phyloP scores from a whole-genome alignment of 2,329 filamentous ascomycete species.

The Fusarium siculi region DNA sequence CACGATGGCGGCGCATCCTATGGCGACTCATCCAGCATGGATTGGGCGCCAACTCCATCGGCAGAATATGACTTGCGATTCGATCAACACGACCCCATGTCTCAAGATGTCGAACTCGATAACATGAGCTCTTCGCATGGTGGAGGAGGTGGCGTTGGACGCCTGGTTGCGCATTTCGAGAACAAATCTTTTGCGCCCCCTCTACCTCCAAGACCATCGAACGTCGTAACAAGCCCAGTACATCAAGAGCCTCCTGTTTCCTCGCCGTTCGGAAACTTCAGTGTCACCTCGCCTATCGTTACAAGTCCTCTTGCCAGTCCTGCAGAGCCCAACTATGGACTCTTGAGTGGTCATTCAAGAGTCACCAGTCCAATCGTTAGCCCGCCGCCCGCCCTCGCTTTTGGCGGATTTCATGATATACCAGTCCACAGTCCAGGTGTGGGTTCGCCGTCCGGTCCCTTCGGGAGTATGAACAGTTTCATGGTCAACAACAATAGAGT shows the following conservation, averaged over 20 bases:
- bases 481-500: constrained; percentile 45
- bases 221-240: constrained; percentile 42
- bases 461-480: constrained; percentile 50
- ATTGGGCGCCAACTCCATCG: constrained; percentile 50
- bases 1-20: constrained; percentile 45
- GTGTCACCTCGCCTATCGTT: constrained; percentile 44
- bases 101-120: constrained; percentile 45
- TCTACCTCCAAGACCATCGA: constrained; percentile 50
- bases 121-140: constrained; percentile 40
- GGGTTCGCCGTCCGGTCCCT: constrained; percentile 44
- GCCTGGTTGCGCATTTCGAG: constrained; percentile 55
- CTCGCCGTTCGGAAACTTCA: constrained; percentile 49
- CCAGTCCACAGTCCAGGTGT: constrained; percentile 44
- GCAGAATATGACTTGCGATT: constrained; percentile 44
- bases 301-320: constrained; percentile 49
- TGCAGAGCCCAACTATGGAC: constrained; percentile 48
- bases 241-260: constrained; percentile 42
- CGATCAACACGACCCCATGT: constrained; percentile 37
- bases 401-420: constrained; percentile 48
- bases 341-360: constrained; percentile 44
- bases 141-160: constrained; percentile 48
- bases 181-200: constrained; percentile 51
- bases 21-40: constrained; percentile 48
- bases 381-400: constrained; percentile 46
- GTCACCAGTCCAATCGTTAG: constrained; percentile 49